These are phyloP conservation scores for Chlorella sp. DNA, from an alignment of 139 green algal species.

Conservation along the genomic window DNA sequence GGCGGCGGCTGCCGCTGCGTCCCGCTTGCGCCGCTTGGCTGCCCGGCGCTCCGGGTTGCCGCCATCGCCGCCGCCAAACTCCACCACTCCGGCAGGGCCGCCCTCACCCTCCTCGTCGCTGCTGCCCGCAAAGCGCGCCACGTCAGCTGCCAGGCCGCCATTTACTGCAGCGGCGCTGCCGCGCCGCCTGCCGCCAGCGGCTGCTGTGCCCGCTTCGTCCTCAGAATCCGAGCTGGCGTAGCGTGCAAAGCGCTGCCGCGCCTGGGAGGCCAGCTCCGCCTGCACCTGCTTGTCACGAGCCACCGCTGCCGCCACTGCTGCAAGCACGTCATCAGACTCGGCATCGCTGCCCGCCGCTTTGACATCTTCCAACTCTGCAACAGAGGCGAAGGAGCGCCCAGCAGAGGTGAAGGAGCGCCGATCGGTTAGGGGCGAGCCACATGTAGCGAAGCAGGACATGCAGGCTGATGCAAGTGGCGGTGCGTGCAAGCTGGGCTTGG, in stretches of 20 bases:
- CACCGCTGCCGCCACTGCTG: conserved; percentile 26
- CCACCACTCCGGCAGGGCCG: neutral
- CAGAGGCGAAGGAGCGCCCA: neutral
- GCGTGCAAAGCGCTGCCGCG: neutral
- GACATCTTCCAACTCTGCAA: conserved; percentile 42
- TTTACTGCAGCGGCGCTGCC: neutral
- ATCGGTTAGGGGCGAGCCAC: neutral
- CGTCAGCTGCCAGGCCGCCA: neutral
- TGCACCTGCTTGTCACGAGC: conserved; percentile 18
- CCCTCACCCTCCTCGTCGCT: conserved; percentile 15
- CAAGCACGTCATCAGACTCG: conserved; percentile 24
- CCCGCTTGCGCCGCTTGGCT: neutral
- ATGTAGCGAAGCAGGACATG: too few species aligned
- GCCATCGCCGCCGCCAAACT: conserved; percentile 1
- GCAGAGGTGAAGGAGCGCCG: too few species aligned
- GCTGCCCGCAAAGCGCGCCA: conserved; percentile 23
- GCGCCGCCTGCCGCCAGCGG: too few species aligned
- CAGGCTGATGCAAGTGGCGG: too few species aligned
- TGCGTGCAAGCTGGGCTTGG: too few species aligned
- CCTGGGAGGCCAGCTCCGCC: conserved; percentile 14
- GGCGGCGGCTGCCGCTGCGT: neutral
- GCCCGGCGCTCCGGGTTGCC: neutral
- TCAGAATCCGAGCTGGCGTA: neutral
- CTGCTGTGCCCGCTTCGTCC: neutral
- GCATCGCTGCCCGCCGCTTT: conserved; percentile 11